phyloP scores from a whole-genome alignment of 495 filamentous ascomycete species.

The Talaromyces liani region DNA sequence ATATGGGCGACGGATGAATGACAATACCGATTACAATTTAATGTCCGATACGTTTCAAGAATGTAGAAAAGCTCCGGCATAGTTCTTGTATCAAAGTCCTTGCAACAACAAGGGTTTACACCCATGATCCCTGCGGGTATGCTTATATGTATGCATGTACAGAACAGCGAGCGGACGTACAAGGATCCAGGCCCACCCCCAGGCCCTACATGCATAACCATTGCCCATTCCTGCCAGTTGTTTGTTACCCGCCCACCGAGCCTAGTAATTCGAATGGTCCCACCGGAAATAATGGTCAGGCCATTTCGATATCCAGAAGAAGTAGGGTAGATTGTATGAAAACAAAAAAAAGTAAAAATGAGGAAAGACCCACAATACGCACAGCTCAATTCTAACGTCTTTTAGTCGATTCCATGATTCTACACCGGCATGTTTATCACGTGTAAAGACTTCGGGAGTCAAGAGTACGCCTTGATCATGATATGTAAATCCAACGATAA shows the following conservation, averaged over 20 bases:
- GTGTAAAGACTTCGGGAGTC: background rate
- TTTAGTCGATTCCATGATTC: background rate
- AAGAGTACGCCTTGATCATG: background rate
- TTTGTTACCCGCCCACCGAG: background rate
- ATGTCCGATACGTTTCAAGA: background rate
- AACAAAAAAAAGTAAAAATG: background rate
- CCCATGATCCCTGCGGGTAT: background rate
- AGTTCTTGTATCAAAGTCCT: background rate
- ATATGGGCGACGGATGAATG: background rate
- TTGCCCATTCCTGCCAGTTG: background rate
- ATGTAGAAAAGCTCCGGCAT: background rate
- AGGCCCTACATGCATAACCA: background rate
- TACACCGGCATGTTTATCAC: background rate
- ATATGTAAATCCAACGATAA: background rate
- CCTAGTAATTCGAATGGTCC: background rate
- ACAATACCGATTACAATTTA: background rate
- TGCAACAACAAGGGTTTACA: background rate
- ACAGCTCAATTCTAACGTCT: background rate
- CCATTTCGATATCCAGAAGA: background rate
- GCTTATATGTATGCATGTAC: background rate
- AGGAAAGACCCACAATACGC: background rate
- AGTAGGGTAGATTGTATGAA: background rate
- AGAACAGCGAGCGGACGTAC: background rate
- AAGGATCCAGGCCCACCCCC: background rate
- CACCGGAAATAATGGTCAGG: background rate